Evolutionary conservation across 306 rosid genomes (phyloP), one percentile per base, ranked within the genome.

Genomic region (Canavalia ensiformis): DNA sequence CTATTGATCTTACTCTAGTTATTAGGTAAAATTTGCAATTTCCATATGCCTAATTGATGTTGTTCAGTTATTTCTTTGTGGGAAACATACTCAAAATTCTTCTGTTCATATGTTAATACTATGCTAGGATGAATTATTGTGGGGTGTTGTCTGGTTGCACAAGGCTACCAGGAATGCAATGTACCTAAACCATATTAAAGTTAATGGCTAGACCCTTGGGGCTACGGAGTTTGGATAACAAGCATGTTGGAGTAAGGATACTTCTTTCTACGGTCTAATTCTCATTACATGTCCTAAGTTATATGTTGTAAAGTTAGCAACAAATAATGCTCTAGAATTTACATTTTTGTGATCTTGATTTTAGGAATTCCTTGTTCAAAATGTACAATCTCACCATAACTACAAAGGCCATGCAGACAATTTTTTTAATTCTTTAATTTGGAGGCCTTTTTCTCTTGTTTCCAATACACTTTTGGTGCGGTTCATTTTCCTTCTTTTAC

Each of bases 121-220:
- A 39, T 76, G 13, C 4, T 72, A 95, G 99, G 99, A 96, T 90
- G 99, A 96, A 88, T 86, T 96, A 39, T 80, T 96, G 80, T 96
- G 99, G 99, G 99, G 97, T 31, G 99, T 98, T 79, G 99, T 97
- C 72, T 96, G 99, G 99, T 86, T 96, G 39, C 98, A 93, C 71
- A 96, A 87, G 78, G 99, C 99, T 47, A 96, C 99, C 12, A 91
- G 81, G 84, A 93, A 87, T 62, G 92, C 97, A 28, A 75, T 70
- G 52, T 96, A 92, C 78, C 89, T 96, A 4, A 82, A 85, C 72
- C 93, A 96, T 91, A 96, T 96, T 50, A 94, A 93, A 91, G 86
- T 83, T 0, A 96, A 96, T 42, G 99, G 99, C 30, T 95, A 91
- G 55, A 80, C 76, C 64, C 97, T 96, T 42, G 99, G 99, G 0